A percentile compares a stretch with the other conserved stretches of the same genome.
Evolutionary conservation across 768 basidiomycete species (phyloP).

Genomic region (Leccinellum luteum): DNA sequence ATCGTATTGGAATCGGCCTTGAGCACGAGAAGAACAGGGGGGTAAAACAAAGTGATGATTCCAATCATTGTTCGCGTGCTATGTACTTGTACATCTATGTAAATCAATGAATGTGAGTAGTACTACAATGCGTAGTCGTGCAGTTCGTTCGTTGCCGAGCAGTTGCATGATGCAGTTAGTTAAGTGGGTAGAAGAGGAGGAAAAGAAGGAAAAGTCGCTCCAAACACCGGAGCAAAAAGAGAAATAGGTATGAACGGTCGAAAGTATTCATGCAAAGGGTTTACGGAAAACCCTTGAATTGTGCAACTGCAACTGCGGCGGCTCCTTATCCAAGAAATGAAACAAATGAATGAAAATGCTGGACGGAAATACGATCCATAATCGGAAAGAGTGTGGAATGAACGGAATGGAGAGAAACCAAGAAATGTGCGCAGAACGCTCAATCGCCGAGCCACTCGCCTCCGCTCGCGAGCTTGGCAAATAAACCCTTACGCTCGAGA

Average conservation of each 20-base stretch:
- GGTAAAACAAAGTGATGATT: neutral
- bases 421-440: neutral
- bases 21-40: too few species aligned
- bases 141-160: slow-evolving; percentile 1
- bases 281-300: neutral
- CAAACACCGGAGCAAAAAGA: neutral
- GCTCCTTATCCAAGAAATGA: slow-evolving; percentile 1
- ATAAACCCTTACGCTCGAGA: slow-evolving; percentile 63
- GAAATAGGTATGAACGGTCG: slow-evolving; percentile 17
- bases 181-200: neutral
- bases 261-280: slow-evolving; percentile 12
- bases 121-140: slow-evolving; percentile 27
- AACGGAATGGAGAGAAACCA: neutral
- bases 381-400: neutral
- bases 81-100: slow-evolving; percentile 4
- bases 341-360: neutral
- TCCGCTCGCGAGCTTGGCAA: slow-evolving; percentile 73
- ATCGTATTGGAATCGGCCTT: too few species aligned
- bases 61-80: neutral
- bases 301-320: neutral
- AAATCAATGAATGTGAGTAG: slow-evolving; percentile 22
- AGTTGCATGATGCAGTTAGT: neutral
- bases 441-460: slow-evolving; percentile 60
- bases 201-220: neutral
- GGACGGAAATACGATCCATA: neutral